Percentiles rank a stretch among this genome's conserved stretches.
These are phyloP conservation scores for Begonia masoniana DNA, from an alignment of 306 rosid species.

Conservation along the genomic window DNA sequence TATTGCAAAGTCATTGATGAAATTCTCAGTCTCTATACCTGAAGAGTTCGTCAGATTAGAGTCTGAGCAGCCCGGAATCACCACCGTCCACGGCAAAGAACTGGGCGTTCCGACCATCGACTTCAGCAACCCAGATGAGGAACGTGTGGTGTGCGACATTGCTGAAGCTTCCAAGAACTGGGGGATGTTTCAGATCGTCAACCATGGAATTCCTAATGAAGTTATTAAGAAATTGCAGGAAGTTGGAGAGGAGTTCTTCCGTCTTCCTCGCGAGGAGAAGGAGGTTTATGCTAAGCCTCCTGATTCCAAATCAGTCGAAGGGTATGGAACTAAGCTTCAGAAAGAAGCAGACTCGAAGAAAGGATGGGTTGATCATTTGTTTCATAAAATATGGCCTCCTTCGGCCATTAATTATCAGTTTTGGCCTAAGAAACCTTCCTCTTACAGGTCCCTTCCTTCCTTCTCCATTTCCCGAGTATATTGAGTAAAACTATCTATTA, in stretches of 20 bases:
- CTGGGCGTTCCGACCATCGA: slow-evolving; percentile 51
- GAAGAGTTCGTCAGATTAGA: slow-evolving; percentile 31
- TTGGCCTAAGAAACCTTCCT: slow-evolving; percentile 63
- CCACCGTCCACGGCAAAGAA: slow-evolving; percentile 38
- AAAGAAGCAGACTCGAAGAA: slow-evolving; percentile 48
- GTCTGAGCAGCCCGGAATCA: slow-evolving; percentile 53
- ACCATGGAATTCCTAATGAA: slow-evolving; percentile 48
- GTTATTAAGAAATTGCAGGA: slow-evolving; percentile 33
- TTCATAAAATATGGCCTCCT: slow-evolving; percentile 54
- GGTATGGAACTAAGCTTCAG: slow-evolving; percentile 48
- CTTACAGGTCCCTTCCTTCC: slow-evolving; percentile 38
- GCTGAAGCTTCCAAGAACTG: slow-evolving; percentile 33
- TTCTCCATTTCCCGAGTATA: too few species aligned
- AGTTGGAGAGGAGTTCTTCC: slow-evolving; percentile 49
- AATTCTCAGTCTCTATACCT: slow-evolving; percentile 25
- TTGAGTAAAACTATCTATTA: too few species aligned
- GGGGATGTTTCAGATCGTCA: slow-evolving; percentile 77
- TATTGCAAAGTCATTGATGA: slow-evolving; percentile 15
- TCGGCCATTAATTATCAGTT: slow-evolving; percentile 34
- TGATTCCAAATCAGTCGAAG: slow-evolving; percentile 33
- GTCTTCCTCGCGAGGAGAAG: slow-evolving; percentile 41
- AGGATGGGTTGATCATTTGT: slow-evolving; percentile 81
- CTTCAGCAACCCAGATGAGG: slow-evolving; percentile 23
- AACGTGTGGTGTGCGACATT: slow-evolving; percentile 8
- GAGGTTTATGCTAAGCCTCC: slow-evolving; percentile 36